Base-by-base conservation (phyloP, 2,329 filamentous ascomycete species). In the Xylariaceae sp. region DNA sequence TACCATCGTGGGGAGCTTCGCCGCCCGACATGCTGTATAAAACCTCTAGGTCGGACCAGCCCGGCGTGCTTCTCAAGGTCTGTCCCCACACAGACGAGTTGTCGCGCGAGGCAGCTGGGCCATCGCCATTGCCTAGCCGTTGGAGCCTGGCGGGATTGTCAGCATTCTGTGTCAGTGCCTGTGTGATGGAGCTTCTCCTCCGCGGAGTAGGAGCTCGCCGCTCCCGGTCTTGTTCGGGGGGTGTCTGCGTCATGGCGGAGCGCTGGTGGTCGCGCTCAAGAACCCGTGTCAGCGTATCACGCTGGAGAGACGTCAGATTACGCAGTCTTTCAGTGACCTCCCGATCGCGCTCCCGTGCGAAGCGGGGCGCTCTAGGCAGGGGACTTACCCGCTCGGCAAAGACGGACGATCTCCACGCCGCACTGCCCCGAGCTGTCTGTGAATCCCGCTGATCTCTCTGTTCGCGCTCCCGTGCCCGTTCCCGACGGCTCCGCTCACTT, bases 401-500 rank as follows among this genome's bases (percentile, higher is more conserved):
- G 41, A 63, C 56, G 10, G 62, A 59, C 26, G 67, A 63, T 47
- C 68, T 64, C 63, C 58, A 68, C 34, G 58, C 58, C 48, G 57
- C 57, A 50, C 55, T 59, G 21, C 60, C 58, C 53, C 62, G 54
- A 16, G 51, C 53, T 45, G 49, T 51, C 58, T 56, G 60, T 51
- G 43, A 59, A 56, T 60, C 67, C 50, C 49, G 46, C 53, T 55
- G 65, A 59, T 64, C 69, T 62, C 42, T 62, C 59, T 46, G 65
- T 55, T 64, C 76, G 57, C 64, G 71, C 68, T 63, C 60, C 12
- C 41, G 41, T 16, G 36, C 36, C 36, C 41, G 12, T 51, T 80
- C 78, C 40, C 77, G 72, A 16, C 77, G 74, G 21, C 78, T 74
- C 32, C 81, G 76, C 48, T 80, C 76, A 29, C 74, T 73, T 56